Evolutionary conservation across 306 rosid genomes (phyloP).

Genomic region (Spatholobus suberectus): DNA sequence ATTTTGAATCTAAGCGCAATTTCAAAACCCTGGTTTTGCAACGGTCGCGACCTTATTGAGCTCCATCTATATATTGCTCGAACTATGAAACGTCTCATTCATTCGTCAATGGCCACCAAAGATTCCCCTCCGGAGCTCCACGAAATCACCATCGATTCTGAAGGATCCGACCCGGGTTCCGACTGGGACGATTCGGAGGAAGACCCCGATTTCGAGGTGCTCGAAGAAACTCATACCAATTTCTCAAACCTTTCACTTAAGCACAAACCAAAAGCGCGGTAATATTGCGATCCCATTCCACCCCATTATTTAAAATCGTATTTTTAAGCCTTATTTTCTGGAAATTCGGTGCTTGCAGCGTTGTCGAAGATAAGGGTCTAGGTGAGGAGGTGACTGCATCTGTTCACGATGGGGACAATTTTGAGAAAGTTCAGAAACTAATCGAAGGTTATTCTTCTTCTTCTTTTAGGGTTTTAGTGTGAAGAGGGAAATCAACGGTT

Average conservation of each 20-base stretch:
- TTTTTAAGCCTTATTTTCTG: background rate
- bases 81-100: background rate
- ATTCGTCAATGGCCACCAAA: conserved; percentile 50
- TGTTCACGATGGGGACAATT: conserved; percentile 45
- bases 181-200: conserved; percentile 53
- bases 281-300: conserved; percentile 18
- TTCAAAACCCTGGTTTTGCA: background rate
- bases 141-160: conserved; percentile 43
- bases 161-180: conserved; percentile 44
- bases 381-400: conserved; percentile 25
- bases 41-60: background rate
- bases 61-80: background rate
- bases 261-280: conserved; percentile 51
- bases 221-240: conserved; percentile 54
- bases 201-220: conserved; percentile 51
- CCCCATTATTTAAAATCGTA: conserved; percentile 7
- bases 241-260: conserved; percentile 59
- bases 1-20: background rate
- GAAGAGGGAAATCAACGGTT: background rate
- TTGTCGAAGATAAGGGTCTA: conserved; percentile 20
- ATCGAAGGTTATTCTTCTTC: conserved; percentile 55
- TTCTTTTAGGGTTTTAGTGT: background rate
- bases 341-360: conserved; percentile 49
- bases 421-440: conserved; percentile 50
- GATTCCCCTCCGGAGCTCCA: background rate